phyloP scores from a whole-genome alignment of 345 rosid species.

The Geranium brycei region DNA sequence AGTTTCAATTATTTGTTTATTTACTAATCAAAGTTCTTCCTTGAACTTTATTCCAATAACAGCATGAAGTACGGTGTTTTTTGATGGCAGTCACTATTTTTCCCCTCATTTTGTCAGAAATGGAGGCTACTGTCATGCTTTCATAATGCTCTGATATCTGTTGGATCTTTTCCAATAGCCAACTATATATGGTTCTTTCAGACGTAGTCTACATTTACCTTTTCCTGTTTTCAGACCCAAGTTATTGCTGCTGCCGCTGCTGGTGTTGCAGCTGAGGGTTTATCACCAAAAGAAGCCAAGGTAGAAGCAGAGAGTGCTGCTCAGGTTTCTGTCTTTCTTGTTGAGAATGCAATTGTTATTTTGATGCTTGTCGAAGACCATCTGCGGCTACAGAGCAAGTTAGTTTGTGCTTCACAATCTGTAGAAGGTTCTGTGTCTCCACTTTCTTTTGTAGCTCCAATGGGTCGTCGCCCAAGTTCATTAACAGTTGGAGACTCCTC shows the following conservation, averaged over 20 bases:
- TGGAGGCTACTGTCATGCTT: not conserved
- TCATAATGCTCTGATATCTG: not conserved
- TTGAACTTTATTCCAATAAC: too few species aligned
- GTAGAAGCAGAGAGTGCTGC: constrained; percentile 89
- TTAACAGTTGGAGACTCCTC: constrained; percentile 36
- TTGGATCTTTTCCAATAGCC: not conserved
- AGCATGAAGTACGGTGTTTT: too few species aligned
- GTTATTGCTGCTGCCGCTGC: constrained; percentile 99
- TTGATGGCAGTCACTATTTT: not conserved
- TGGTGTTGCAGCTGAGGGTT: constrained; percentile 97
- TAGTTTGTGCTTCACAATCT: constrained; percentile 38
- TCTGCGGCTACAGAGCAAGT: constrained; percentile 87
- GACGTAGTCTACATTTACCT: not conserved
- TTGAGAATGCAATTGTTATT: constrained; percentile 97
- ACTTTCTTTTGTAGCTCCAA: constrained; percentile 52
- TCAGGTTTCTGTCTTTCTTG: constrained; percentile 95
- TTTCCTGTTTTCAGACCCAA: constrained; percentile 68
- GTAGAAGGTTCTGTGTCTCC: constrained; percentile 62
- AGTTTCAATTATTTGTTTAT: not conserved
- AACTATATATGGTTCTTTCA: not conserved
- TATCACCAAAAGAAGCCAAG: constrained; percentile 76
- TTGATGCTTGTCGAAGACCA: constrained; percentile 99
- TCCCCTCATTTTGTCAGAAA: not conserved
- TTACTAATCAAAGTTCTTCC: too few species aligned
- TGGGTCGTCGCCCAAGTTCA: constrained; percentile 35